Conservation (phyloP, 2,329 filamentous ascomycete genomes). For the Penicillium paneum region DNA sequence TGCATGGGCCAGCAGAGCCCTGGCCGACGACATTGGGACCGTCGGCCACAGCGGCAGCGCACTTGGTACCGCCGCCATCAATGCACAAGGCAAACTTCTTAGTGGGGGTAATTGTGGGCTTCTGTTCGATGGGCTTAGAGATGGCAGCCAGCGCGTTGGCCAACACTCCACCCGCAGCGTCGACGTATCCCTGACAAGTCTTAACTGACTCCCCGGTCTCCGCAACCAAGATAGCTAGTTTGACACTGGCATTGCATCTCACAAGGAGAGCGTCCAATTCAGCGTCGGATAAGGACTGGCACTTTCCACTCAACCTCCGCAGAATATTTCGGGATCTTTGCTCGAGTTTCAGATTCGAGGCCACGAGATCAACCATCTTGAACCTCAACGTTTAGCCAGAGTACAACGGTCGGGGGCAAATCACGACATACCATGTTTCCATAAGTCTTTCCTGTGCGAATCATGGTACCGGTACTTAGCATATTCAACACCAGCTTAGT, state of each 20-base stretch:
- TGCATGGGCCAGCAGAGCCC: slow-evolving; percentile 39
- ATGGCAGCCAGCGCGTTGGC: slow-evolving; percentile 17
- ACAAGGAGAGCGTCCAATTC: slow-evolving; percentile 29
- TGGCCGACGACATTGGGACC: slow-evolving; percentile 22
- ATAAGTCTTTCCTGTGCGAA: slow-evolving; percentile 43
- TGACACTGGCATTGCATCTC: slow-evolving; percentile 32
- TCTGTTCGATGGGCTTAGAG: background rate
- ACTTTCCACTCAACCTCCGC: slow-evolving; percentile 23
- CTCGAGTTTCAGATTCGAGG: slow-evolving; percentile 40
- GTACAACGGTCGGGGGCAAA: background rate
- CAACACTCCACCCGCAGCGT: slow-evolving; percentile 26
- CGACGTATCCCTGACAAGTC: slow-evolving; percentile 21
- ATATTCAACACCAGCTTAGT: slow-evolving; percentile 48
- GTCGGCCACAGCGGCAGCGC: slow-evolving; percentile 38
- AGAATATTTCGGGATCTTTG: slow-evolving; percentile 37
- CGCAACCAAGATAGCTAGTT: slow-evolving; percentile 33
- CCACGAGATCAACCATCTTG: slow-evolving; percentile 39
- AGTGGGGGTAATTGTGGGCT: background rate
- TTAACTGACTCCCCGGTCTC: slow-evolving; percentile 25
- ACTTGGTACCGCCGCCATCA: slow-evolving; percentile 46
- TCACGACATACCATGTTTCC: slow-evolving; percentile 38
- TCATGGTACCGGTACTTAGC: slow-evolving; percentile 45
- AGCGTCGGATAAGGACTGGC: slow-evolving; percentile 19
- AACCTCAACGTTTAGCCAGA: background rate
- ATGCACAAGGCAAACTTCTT: slow-evolving; percentile 36